A percentile compares a stretch with the other conserved stretches of the same genome.
Conservation (phyloP, 2,329 filamentous ascomycete species). For the Alternaria ventricosa region DNA sequence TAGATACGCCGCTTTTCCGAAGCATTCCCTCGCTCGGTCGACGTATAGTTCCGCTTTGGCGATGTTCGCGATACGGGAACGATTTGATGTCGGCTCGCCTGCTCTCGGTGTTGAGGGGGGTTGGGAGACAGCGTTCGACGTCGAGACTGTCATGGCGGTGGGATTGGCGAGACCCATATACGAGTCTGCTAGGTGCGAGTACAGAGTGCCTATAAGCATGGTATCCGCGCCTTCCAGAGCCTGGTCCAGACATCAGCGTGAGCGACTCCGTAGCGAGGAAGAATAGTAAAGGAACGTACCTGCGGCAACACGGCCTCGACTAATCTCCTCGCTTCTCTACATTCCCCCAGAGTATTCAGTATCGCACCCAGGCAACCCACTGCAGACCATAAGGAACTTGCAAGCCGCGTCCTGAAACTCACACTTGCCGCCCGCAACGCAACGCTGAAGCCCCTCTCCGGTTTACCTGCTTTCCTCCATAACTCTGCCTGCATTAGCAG, state of each 20-base stretch:
- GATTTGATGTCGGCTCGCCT: conserved; percentile 9
- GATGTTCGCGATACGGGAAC: conserved; percentile 29
- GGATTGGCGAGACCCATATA: conserved; percentile 77
- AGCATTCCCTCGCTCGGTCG: conserved; percentile 54
- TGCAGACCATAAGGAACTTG: conserved; percentile 75
- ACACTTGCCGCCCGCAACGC: conserved; percentile 77
- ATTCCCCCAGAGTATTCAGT: conserved; percentile 73
- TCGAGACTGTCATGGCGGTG: conserved; percentile 1
- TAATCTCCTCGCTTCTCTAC: conserved; percentile 68
- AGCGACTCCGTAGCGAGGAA: no score
- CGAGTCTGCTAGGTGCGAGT: conserved; percentile 75
- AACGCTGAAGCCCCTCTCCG: conserved; percentile 78
- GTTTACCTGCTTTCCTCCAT: conserved; percentile 70
- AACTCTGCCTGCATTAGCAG: conserved; percentile 76
- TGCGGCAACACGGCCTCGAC: conserved; percentile 75
- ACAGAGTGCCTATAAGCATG: conserved; percentile 69
- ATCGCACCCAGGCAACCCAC: conserved; percentile 71
- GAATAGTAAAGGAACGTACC: conserved; percentile 48
- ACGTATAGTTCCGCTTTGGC: conserved; percentile 45
- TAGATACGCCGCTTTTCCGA: conserved; percentile 70
- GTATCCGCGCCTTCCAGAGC: conserved; percentile 71
- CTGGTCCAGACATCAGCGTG: conserved; percentile 22
- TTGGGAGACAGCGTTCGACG: not conserved
- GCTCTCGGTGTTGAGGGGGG: not conserved
- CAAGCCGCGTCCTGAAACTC: conserved; percentile 71